phyloP scores from a whole-genome alignment of 768 basidiomycete species.

The Lentinula sp. region DNA sequence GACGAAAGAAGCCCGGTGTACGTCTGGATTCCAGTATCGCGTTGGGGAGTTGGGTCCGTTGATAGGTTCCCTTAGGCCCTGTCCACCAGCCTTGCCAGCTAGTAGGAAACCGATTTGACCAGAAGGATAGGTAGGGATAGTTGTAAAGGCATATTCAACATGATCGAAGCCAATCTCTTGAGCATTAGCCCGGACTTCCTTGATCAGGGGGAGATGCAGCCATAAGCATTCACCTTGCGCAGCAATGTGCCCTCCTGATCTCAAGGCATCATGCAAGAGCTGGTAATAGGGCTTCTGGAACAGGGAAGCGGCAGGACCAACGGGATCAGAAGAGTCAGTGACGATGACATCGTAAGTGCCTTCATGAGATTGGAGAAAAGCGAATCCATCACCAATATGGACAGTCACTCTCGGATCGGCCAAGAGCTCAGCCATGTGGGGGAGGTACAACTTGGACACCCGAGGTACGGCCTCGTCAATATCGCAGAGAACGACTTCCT shows the following conservation, averaged over 20 bases:
- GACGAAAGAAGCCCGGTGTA: slow-evolving; percentile 81
- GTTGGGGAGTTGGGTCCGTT: slow-evolving; percentile 59
- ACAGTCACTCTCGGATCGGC: slow-evolving; percentile 77
- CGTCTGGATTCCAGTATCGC: slow-evolving; percentile 76
- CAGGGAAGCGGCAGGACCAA: slow-evolving; percentile 89
- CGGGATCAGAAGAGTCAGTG: slow-evolving; percentile 97
- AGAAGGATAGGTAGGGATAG: slow-evolving; percentile 97
- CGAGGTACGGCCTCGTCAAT: slow-evolving; percentile 98
- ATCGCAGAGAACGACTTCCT: slow-evolving; percentile 92
- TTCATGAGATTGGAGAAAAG: slow-evolving; percentile 87
- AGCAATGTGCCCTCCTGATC: slow-evolving; percentile 87
- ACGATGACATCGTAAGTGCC: slow-evolving; percentile 94
- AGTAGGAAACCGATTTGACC: slow-evolving; percentile 96
- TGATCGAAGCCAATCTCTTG: slow-evolving; percentile 64
- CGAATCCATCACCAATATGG: slow-evolving; percentile 92
- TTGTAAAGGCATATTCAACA: slow-evolving; percentile 89
- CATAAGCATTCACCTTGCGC: slow-evolving; percentile 96
- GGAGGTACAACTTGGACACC: slow-evolving; percentile 89
- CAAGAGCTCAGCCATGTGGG: slow-evolving; percentile 87
- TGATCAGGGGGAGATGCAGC: slow-evolving; percentile 88
- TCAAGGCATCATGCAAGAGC: slow-evolving; percentile 84
- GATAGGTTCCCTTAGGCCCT: slow-evolving; percentile 61
- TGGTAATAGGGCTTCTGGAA: slow-evolving; percentile 98
- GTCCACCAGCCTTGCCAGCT: slow-evolving; percentile 68
- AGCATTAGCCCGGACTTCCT: slow-evolving; percentile 63